Evolutionary conservation across 2,329 filamentous ascomycete genomes (phyloP).

Genomic region (Arachnopeziza araneosa): DNA sequence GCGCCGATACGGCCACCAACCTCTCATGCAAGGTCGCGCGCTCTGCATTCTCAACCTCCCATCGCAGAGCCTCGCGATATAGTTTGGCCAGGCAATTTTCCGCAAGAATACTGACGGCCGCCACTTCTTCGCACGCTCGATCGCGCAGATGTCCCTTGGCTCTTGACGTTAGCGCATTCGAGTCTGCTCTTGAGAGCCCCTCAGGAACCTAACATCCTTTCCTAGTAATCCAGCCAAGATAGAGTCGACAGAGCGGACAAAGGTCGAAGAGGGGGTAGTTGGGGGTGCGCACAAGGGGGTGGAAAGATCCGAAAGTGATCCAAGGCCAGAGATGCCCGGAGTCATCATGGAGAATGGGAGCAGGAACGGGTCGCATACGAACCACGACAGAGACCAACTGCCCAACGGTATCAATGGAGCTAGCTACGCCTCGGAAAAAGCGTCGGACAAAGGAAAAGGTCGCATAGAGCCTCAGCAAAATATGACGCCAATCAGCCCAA

Average conservation of each 20-base stretch:
- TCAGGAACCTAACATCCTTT: constrained; percentile 12
- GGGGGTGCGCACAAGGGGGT: constrained; percentile 23
- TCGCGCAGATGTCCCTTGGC: constrained; percentile 27
- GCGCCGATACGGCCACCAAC: constrained; percentile 15
- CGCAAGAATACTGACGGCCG: not conserved
- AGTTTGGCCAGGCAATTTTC: not conserved
- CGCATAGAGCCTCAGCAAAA: constrained; percentile 25
- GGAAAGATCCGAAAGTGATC: constrained; percentile 20
- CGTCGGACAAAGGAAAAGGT: constrained; percentile 29
- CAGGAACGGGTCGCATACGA: constrained; percentile 47
- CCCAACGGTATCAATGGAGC: constrained; percentile 41
- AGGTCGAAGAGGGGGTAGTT: constrained; percentile 23
- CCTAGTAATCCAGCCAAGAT: constrained; percentile 28
- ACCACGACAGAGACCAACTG: constrained; percentile 47
- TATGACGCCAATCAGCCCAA: constrained; percentile 25
- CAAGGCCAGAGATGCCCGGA: constrained; percentile 41
- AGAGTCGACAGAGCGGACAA: constrained; percentile 28
- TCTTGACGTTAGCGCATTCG: constrained; percentile 26
- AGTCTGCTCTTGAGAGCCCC: constrained; percentile 18
- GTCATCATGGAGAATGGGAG: constrained; percentile 52
- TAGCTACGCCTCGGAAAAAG: constrained; percentile 32
- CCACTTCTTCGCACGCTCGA: constrained; percentile 5
- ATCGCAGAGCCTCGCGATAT: constrained; percentile 13
- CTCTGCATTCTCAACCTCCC: constrained; percentile 19
- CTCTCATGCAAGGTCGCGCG: constrained; percentile 27